phyloP scores from a whole-genome alignment of 805 yeast genomes.

The Teunomyces panamensis region DNA sequence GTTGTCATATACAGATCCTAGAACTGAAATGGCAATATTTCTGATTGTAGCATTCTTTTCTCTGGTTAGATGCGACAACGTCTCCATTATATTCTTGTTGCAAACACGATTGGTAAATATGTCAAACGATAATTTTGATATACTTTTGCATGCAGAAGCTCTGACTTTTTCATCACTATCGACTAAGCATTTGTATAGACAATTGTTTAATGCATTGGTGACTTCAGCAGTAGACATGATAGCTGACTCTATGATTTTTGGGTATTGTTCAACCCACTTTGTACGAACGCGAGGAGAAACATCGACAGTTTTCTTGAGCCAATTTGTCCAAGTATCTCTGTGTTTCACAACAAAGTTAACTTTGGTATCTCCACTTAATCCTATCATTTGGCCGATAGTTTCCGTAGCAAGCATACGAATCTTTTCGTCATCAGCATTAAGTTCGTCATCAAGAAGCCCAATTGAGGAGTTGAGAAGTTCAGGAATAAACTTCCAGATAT shows the following conservation, averaged over 20 bases:
- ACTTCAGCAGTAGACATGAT: slow-evolving; percentile 50
- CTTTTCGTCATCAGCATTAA: slow-evolving; percentile 64
- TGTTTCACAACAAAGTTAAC: slow-evolving; percentile 59
- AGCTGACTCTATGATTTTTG: slow-evolving; percentile 44
- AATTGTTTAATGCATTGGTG: slow-evolving; percentile 36
- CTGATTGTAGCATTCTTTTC: slow-evolving; percentile 70
- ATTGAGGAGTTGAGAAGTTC: slow-evolving; percentile 69
- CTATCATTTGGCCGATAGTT: slow-evolving; percentile 66
- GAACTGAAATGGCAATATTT: slow-evolving; percentile 50
- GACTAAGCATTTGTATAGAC: slow-evolving; percentile 63
- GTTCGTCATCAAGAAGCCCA: slow-evolving; percentile 77
- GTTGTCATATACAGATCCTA: slow-evolving; percentile 54
- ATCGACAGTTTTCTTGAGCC: slow-evolving; percentile 78
- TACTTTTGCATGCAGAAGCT: slow-evolving; percentile 51
- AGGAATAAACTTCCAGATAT: slow-evolving; percentile 77
- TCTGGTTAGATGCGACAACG: slow-evolving; percentile 62
- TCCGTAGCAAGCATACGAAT: slow-evolving; percentile 68
- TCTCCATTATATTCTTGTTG: slow-evolving; percentile 45
- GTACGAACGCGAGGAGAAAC: slow-evolving; percentile 59
- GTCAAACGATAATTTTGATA: slow-evolving; percentile 46
- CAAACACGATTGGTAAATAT: slow-evolving; percentile 48
- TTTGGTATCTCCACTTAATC: slow-evolving; percentile 35
- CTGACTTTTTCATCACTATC: slow-evolving; percentile 78
- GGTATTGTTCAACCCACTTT: slow-evolving; percentile 64
- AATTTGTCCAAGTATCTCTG: slow-evolving; percentile 58